These are phyloP conservation scores for Dothideomycetes sp. DNA, from an alignment of 2,329 filamentous ascomycete genomes.

Conservation along the genomic window DNA sequence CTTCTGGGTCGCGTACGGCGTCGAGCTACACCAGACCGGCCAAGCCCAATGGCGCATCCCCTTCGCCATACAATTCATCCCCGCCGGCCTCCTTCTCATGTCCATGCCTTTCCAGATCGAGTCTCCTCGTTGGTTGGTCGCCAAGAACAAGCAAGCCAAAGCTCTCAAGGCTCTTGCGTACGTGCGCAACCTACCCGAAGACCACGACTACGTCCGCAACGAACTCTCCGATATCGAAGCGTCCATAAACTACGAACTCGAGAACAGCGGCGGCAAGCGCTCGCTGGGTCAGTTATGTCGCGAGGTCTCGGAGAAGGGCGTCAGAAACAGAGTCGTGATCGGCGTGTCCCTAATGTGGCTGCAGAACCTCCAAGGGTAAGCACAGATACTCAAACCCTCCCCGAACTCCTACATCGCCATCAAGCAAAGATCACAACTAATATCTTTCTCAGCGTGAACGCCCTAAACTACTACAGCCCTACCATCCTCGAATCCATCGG, in stretches of 20 bases:
- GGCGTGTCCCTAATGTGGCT: no score
- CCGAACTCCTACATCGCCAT: background rate
- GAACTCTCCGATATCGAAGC: conserved; percentile 22
- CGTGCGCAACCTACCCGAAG: conserved; percentile 12
- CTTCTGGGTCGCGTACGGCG: conserved; percentile 28
- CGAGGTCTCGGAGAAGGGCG: background rate
- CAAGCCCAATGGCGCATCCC: conserved; percentile 17
- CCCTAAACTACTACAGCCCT: conserved; percentile 26
- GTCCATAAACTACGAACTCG: conserved; percentile 6
- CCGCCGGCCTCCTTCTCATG: conserved; percentile 19
- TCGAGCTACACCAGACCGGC: conserved; percentile 18
- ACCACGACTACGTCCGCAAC: conserved; percentile 16
- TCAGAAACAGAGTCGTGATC: conserved; percentile 31
- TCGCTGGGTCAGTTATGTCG: conserved; percentile 4
- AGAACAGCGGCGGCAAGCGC: no score
- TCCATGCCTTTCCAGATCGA: conserved; percentile 20
- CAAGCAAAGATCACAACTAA: background rate
- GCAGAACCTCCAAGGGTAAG: no score
- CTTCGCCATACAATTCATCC: conserved; percentile 22
- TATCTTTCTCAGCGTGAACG: conserved; percentile 24
- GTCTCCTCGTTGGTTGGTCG: conserved; percentile 21
- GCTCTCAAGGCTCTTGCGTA: conserved; percentile 13
- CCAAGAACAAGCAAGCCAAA: conserved; percentile 13
- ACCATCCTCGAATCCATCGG: conserved; percentile 26
- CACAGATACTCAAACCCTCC: background rate